phyloP scores from a whole-genome alignment of 805 yeast genomes.

The Cyberlindnera sargentensis region DNA sequence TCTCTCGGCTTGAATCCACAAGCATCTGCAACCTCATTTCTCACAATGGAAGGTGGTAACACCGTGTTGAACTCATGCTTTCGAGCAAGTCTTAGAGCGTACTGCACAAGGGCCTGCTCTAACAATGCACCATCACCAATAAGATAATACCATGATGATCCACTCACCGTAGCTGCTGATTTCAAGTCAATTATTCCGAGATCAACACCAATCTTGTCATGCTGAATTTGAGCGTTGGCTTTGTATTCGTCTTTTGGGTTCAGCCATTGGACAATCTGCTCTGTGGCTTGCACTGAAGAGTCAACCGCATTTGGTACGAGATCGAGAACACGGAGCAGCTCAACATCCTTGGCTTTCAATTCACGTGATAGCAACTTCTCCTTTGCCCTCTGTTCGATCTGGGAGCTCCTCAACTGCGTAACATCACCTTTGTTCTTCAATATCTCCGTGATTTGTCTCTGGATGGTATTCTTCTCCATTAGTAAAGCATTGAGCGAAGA shows the following conservation, averaged over 20 bases:
- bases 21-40: slow-evolving; percentile 68
- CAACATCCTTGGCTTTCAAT: slow-evolving; percentile 26
- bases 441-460: slow-evolving; percentile 23
- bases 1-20: slow-evolving; percentile 96
- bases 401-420: slow-evolving; percentile 9
- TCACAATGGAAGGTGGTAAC: slow-evolving; percentile 81
- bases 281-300: slow-evolving; percentile 35
- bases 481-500: slow-evolving; percentile 24
- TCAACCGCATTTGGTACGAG: slow-evolving; percentile 60
- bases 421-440: slow-evolving; percentile 14
- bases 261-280: slow-evolving; percentile 43
- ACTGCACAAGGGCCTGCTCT: slow-evolving; percentile 86
- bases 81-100: slow-evolving; percentile 62
- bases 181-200: slow-evolving; percentile 63
- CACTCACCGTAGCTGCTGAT: slow-evolving; percentile 69
- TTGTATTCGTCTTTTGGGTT: slow-evolving; percentile 31
- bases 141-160: slow-evolving; percentile 80
- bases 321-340: slow-evolving; percentile 35
- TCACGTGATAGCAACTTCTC: slow-evolving; percentile 17
- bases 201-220: slow-evolving; percentile 61
- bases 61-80: slow-evolving; percentile 60
- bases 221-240: slow-evolving; percentile 38
- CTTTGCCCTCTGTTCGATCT: slow-evolving; percentile 10
- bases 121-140: slow-evolving; percentile 78
- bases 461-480: slow-evolving; percentile 21